Conservation (phyloP, 768 basidiomycete species). For the Serendipita sp. region DNA sequence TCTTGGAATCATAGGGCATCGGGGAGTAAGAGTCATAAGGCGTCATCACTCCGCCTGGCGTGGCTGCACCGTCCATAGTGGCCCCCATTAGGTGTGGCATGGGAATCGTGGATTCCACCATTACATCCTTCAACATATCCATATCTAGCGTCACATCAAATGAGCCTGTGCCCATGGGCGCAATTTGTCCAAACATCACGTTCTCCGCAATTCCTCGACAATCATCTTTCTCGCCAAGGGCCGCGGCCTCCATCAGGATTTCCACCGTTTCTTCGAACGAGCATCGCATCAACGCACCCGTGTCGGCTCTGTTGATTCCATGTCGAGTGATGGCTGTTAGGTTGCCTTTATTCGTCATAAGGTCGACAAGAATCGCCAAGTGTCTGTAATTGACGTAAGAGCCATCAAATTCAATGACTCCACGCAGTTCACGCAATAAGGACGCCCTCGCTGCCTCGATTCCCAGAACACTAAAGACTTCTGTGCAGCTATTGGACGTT, state of each 20-base stretch:
- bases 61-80: constrained; percentile 76
- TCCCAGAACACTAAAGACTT: constrained; percentile 85
- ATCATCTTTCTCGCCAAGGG: constrained; percentile 94
- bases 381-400: constrained; percentile 99
- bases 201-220: constrained; percentile 99
- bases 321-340: constrained; percentile 99
- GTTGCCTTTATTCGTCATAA: constrained; percentile 91
- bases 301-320: constrained; percentile 96
- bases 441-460: constrained; percentile 94
- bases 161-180: constrained; percentile 97
- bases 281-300: constrained; percentile 96
- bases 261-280: constrained; percentile 99
- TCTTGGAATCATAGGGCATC: constrained; percentile 48
- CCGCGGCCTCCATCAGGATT: constrained; percentile 96
- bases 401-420: constrained; percentile 97
- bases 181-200: constrained; percentile 97
- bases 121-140: constrained; percentile 96
- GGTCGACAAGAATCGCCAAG: constrained; percentile 85
- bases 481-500: constrained; percentile 93
- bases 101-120: constrained; percentile 87
- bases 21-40: constrained; percentile 91
- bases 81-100: constrained; percentile 66
- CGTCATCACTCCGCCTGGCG: constrained; percentile 76
- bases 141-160: constrained; percentile 95
- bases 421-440: constrained; percentile 82